phyloP scores from a whole-genome alignment of 495 filamentous ascomycete species.

The Bombardia bombarda region DNA sequence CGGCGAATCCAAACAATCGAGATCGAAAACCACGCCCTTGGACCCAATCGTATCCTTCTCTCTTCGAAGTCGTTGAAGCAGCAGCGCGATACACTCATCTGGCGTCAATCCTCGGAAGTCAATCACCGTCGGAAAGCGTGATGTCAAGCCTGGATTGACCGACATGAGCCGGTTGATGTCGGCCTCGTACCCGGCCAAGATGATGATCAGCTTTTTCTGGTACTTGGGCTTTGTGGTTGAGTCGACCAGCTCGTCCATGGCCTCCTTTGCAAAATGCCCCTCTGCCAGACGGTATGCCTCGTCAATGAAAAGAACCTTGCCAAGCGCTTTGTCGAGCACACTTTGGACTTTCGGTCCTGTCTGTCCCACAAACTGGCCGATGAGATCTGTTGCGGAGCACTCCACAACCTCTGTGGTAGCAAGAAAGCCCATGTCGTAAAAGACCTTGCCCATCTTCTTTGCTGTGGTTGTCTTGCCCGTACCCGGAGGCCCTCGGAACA shows the following conservation, averaged over 20 bases:
- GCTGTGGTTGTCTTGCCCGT: conserved; percentile 74
- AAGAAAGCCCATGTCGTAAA: conserved; percentile 63
- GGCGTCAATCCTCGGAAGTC: conserved; percentile 39
- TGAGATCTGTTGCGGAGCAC: conserved; percentile 52
- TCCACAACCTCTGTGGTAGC: conserved; percentile 47
- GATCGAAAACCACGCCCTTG: conserved; percentile 26
- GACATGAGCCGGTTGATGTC: conserved; percentile 66
- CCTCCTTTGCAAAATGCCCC: conserved; percentile 57
- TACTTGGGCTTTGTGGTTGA: conserved; percentile 57
- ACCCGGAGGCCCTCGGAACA: conserved; percentile 40
- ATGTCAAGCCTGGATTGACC: conserved; percentile 50
- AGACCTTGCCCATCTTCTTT: conserved; percentile 62
- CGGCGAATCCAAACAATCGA: conserved; percentile 25
- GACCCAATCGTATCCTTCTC: conserved; percentile 15
- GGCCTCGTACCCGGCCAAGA: conserved; percentile 64
- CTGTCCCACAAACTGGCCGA: conserved; percentile 55
- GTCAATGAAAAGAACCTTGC: conserved; percentile 60
- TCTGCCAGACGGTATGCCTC: conserved; percentile 57
- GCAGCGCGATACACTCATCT: conserved; percentile 37
- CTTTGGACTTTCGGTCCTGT: conserved; percentile 56
- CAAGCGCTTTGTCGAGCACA: conserved; percentile 51
- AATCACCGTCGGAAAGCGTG: conserved; percentile 53
- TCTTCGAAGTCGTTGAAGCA: conserved; percentile 15
- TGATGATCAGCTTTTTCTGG: conserved; percentile 56
- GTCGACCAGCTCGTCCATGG: conserved; percentile 67